Evolutionary conservation across 441 rosid genomes (phyloP).

Genomic region (Adansonia gregorii): DNA sequence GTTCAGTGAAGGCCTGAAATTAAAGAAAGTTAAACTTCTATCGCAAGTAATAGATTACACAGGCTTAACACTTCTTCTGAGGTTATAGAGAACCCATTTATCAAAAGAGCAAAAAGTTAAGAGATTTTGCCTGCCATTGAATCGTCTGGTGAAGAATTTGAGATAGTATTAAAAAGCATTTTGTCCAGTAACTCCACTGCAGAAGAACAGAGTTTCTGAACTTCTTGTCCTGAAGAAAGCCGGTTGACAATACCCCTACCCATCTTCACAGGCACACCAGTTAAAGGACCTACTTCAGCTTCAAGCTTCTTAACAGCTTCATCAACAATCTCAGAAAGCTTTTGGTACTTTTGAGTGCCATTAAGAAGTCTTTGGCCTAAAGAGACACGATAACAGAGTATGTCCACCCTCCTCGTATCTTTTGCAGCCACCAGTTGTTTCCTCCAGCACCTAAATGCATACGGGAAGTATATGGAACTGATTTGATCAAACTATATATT

Average conservation of each 20-base stretch:
- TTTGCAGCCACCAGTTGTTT: constrained; percentile 80
- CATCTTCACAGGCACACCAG: constrained; percentile 82
- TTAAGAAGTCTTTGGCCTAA: constrained; percentile 78
- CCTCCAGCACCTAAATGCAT: constrained; percentile 79
- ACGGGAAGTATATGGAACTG: constrained; percentile 11
- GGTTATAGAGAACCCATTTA: neutral
- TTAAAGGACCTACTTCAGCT: constrained; percentile 83
- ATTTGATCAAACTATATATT: constrained; percentile 14
- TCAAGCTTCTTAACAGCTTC: constrained; percentile 81
- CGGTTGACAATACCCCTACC: constrained; percentile 88
- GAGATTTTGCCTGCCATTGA: constrained; percentile 49
- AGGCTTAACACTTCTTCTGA: neutral
- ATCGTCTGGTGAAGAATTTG: constrained; percentile 34
- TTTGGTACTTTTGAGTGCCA: constrained; percentile 57
- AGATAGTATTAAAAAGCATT: constrained; percentile 42
- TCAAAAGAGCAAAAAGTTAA: neutral
- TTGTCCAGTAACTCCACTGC: constrained; percentile 70
- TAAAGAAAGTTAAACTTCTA: neutral
- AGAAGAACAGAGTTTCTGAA: constrained; percentile 70
- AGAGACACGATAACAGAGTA: constrained; percentile 88
- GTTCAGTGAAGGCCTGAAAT: neutral
- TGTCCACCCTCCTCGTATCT: constrained; percentile 85
- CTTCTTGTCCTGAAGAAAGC: constrained; percentile 77
- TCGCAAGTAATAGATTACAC: neutral
- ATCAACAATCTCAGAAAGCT: constrained; percentile 59